Conservation (phyloP, 2,329 filamentous ascomycete genomes). For the Verticillium longisporum region DNA sequence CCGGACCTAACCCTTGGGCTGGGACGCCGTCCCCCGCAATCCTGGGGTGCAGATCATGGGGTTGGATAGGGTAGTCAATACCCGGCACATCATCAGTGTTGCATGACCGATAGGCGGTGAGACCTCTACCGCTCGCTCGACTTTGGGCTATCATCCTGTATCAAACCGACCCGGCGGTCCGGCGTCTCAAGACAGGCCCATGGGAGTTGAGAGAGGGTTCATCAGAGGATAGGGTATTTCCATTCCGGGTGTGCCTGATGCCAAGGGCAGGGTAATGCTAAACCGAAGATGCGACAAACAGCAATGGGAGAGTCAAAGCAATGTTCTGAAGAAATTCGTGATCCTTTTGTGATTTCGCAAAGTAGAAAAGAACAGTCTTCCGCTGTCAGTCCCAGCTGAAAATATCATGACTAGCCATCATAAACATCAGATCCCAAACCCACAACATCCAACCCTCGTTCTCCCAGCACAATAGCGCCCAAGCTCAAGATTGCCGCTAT, state of each 20-base stretch:
- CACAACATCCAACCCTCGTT: no score
- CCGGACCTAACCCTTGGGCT: background rate
- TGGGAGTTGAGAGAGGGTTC: background rate
- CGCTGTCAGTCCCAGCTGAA: background rate
- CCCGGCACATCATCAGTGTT: background rate
- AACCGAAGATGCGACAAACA: background rate
- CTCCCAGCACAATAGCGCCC: background rate
- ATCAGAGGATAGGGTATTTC: no score
- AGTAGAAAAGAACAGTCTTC: background rate
- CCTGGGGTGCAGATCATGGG: background rate
- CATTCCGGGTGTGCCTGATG: background rate
- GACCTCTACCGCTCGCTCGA: no score
- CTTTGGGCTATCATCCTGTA: no score
- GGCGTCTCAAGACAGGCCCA: background rate
- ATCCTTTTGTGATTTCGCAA: background rate
- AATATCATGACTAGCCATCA: background rate
- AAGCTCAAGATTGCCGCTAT: conserved; percentile 16
- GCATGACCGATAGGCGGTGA: background rate
- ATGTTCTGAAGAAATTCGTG: background rate
- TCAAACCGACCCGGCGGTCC: background rate
- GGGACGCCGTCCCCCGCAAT: background rate
- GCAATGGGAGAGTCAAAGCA: background rate
- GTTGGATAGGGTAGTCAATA: background rate
- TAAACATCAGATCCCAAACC: no score
- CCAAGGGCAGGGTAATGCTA: background rate